Conservation (phyloP, 2,329 filamentous ascomycete genomes). For the Penicillium occitanis region DNA sequence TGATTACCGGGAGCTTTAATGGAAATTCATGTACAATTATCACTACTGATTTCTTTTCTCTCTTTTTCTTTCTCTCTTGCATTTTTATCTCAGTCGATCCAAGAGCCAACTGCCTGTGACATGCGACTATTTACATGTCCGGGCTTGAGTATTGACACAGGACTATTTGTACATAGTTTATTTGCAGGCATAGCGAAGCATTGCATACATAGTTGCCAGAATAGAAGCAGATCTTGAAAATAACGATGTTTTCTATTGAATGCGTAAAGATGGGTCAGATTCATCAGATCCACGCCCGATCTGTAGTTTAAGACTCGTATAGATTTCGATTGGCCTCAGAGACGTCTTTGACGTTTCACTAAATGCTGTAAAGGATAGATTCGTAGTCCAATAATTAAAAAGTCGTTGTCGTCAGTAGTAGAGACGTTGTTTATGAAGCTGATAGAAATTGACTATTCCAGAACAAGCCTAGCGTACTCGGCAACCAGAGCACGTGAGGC, state of each 20-base stretch:
- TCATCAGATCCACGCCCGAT: neutral
- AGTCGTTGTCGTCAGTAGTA: neutral
- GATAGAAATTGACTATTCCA: neutral
- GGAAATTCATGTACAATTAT: constrained; percentile 9
- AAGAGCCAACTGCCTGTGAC: neutral
- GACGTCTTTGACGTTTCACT: neutral
- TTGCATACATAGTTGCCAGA: neutral
- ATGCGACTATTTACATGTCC: neutral
- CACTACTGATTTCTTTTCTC: neutral
- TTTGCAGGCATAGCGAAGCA: neutral
- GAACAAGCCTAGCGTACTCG: neutral
- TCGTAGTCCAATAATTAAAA: neutral
- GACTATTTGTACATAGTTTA: constrained; percentile 1
- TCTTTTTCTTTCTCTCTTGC: neutral
- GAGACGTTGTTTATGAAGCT: neutral
- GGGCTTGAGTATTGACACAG: neutral
- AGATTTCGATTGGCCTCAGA: neutral
- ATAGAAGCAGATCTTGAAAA: neutral
- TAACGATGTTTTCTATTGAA: neutral
- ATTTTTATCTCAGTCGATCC: neutral
- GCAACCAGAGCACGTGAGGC: neutral
- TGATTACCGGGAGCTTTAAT: constrained; percentile 80
- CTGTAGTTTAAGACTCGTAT: neutral
- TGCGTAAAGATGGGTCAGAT: neutral
- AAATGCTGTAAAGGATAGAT: neutral